These are phyloP conservation scores for Dissoconium aciculare DNA, from an alignment of 2,329 filamentous ascomycete species.

Conservation along the genomic window DNA sequence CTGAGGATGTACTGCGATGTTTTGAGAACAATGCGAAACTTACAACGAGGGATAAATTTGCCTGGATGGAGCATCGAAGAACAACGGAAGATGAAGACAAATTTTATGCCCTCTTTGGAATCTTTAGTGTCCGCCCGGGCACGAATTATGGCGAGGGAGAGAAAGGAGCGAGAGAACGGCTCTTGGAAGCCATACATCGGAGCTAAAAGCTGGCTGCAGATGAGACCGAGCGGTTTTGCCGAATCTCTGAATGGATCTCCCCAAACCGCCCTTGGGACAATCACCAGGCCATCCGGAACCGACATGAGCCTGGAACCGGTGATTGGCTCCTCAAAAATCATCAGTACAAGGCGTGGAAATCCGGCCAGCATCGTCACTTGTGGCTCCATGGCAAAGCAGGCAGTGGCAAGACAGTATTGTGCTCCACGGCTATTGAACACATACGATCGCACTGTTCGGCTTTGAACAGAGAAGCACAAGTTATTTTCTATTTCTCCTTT, in stretches of 20 bases:
- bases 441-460: constrained; percentile 4
- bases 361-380: constrained; percentile 2
- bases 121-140: constrained; percentile 6
- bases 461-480: constrained; percentile 2
- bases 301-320: constrained; percentile 6
- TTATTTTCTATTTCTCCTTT: constrained; percentile 13
- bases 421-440: constrained; percentile 12
- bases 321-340: constrained; percentile 9
- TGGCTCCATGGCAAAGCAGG: constrained; percentile 14
- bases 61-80: constrained; percentile 9
- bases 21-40: not conserved
- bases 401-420: constrained; percentile 15
- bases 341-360: constrained; percentile 11
- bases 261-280: constrained; percentile 12
- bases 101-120: constrained; percentile 9
- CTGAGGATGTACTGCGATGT: constrained; percentile 3
- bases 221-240: constrained; percentile 7
- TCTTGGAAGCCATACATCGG: constrained; percentile 4
- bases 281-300: constrained; percentile 7
- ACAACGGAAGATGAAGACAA: constrained; percentile 8
- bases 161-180: not conserved
- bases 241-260: constrained; percentile 11
- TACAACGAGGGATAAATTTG: constrained; percentile 5
- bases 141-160: constrained; percentile 1
- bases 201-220: constrained; percentile 4